Conservation (phyloP, 140 eudicot genomes). For the Stevia rebaudiana region DNA sequence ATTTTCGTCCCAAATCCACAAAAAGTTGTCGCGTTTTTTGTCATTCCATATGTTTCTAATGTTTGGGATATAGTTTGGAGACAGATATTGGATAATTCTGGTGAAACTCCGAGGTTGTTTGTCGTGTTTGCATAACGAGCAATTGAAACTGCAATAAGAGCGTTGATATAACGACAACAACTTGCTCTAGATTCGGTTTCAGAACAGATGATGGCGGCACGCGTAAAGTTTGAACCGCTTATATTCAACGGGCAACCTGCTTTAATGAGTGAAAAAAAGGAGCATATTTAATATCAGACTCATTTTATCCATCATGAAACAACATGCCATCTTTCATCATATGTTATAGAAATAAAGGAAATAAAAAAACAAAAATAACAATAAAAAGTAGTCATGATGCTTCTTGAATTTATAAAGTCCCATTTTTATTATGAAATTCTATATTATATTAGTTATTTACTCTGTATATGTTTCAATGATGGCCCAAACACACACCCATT, state of each 20-base stretch:
- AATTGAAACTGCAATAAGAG: slow-evolving; percentile 67
- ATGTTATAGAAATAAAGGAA: background rate
- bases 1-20: slow-evolving; percentile 90
- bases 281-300: slow-evolving; percentile 16
- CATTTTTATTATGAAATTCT: background rate
- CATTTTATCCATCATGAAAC: background rate
- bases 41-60: slow-evolving; percentile 62
- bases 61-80: slow-evolving; percentile 57
- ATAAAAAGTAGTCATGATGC: too few species aligned
- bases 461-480: background rate
- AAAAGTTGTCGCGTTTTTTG: slow-evolving; percentile 55
- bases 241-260: slow-evolving; percentile 93
- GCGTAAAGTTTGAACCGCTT: slow-evolving; percentile 59
- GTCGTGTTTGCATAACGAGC: slow-evolving; percentile 81
- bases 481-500: slow-evolving; percentile 1
- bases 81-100: slow-evolving; percentile 52
- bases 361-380: background rate
- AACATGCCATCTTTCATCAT: background rate
- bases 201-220: slow-evolving; percentile 67
- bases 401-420: background rate
- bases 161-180: slow-evolving; percentile 88
- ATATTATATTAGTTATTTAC: background rate
- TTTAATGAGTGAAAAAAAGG: slow-evolving; percentile 16
- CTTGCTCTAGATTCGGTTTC: slow-evolving; percentile 55
- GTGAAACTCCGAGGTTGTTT: slow-evolving; percentile 60